These are phyloP conservation scores for Neoscytalidium dimidiatum DNA, from an alignment of 2,329 filamentous ascomycete genomes.

Conservation along the genomic window DNA sequence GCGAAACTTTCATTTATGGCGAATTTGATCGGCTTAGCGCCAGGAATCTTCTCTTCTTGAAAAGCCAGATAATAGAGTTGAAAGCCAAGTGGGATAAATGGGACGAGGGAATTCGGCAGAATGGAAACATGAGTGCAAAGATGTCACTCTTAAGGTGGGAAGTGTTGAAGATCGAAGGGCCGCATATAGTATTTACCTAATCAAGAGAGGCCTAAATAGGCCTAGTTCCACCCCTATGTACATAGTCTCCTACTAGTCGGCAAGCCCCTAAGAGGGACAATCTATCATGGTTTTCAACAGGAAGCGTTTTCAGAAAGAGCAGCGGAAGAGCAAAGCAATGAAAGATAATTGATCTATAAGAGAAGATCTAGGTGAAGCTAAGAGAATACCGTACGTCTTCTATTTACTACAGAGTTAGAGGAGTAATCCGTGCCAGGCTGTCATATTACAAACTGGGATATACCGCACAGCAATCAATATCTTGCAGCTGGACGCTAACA, in stretches of 20 bases:
- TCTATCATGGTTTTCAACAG: no score
- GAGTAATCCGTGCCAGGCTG: no score
- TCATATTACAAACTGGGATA: no score
- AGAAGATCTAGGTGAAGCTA: not conserved
- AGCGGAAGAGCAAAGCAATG: not conserved
- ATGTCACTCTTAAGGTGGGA: no score
- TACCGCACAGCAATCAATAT: no score
- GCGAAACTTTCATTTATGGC: constrained; percentile 25
- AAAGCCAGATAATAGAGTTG: constrained; percentile 20
- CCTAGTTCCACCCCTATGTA: no score
- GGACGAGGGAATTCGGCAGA: not conserved
- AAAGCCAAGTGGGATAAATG: not conserved
- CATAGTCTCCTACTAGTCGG: no score
- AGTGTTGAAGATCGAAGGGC: no score
- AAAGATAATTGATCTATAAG: not conserved
- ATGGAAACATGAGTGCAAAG: not conserved
- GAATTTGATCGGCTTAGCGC: constrained; percentile 25
- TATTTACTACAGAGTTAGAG: not conserved
- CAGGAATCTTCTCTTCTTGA: constrained; percentile 23
- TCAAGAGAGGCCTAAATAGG: no score
- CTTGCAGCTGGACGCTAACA: not conserved
- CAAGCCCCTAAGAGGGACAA: no score
- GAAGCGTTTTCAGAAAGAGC: not conserved
- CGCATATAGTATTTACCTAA: no score
- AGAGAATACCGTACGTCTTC: not conserved